phyloP scores from a whole-genome alignment of 768 basidiomycete species.

The Kwoniella dejecticola region DNA sequence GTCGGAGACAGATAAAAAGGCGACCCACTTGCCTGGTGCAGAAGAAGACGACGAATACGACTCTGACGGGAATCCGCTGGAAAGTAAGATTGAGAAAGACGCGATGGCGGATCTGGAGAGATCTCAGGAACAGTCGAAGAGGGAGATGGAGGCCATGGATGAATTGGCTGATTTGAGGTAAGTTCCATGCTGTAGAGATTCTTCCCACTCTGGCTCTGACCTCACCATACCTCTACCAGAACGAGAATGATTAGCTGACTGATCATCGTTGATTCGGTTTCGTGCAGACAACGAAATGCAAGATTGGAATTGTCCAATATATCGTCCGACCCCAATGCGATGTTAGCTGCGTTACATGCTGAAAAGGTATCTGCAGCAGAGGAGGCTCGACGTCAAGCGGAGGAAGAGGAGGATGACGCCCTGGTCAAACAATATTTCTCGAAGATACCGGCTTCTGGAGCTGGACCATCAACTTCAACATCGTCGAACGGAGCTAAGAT shows the following conservation, averaged over 20 bases:
- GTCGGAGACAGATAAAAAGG: slow-evolving; percentile 67
- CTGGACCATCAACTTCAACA: slow-evolving; percentile 9
- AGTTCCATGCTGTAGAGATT: too few relatives aligned
- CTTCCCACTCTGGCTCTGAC: background rate
- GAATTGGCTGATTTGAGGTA: slow-evolving; percentile 73
- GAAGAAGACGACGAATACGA: slow-evolving; percentile 54
- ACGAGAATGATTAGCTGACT: background rate
- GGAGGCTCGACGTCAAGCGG: slow-evolving; percentile 62
- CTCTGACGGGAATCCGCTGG: slow-evolving; percentile 57
- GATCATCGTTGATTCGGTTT: background rate
- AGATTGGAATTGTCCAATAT: slow-evolving; percentile 68
- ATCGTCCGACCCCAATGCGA: slow-evolving; percentile 67
- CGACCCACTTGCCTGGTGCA: slow-evolving; percentile 49
- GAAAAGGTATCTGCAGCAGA: slow-evolving; percentile 71
- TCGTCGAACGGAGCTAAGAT: background rate
- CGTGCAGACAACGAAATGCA: slow-evolving; percentile 66
- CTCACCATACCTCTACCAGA: too few relatives aligned
- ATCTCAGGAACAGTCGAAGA: slow-evolving; percentile 84
- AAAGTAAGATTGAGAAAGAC: slow-evolving; percentile 73
- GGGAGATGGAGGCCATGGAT: slow-evolving; percentile 98
- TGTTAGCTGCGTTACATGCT: slow-evolving; percentile 54
- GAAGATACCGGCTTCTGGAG: slow-evolving; percentile 60
- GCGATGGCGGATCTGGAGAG: slow-evolving; percentile 97
- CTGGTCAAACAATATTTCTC: slow-evolving; percentile 85
- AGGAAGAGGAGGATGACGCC: slow-evolving; percentile 90